phyloP scores from a whole-genome alignment of 1,139 yeast genomes.

The Saccharomyces pastorianus region DNA sequence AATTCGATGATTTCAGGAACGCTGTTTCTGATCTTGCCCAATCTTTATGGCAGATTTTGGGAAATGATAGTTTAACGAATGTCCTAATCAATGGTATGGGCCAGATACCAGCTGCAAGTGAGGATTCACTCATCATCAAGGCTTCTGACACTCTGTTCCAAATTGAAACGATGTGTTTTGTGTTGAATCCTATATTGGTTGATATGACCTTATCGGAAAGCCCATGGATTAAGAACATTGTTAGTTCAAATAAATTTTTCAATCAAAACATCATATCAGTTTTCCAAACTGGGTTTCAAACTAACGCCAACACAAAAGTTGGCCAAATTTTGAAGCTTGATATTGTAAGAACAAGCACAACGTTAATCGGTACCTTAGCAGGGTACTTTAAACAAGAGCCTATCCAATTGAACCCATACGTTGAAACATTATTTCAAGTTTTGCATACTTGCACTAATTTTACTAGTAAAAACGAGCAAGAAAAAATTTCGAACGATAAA shows the following conservation, averaged over 20 bases:
- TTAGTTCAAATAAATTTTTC: slow-evolving; percentile 21
- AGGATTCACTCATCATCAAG: slow-evolving; percentile 11
- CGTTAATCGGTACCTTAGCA: slow-evolving; percentile 46
- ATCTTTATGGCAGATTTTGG: slow-evolving; percentile 56
- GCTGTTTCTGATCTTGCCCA: slow-evolving; percentile 75
- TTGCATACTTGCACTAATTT: slow-evolving; percentile 28
- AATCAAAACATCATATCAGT: slow-evolving; percentile 26
- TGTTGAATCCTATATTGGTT: slow-evolving; percentile 42
- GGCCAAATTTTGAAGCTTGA: slow-evolving; percentile 19
- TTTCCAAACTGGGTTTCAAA: slow-evolving; percentile 23
- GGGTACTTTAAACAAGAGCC: slow-evolving; percentile 42
- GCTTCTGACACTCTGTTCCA: slow-evolving; percentile 35
- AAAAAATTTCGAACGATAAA: slow-evolving; percentile 14
- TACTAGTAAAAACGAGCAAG: slow-evolving; percentile 5
- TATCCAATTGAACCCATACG: slow-evolving; percentile 39
- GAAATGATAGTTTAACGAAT: slow-evolving; percentile 45
- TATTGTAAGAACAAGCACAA: slow-evolving; percentile 41
- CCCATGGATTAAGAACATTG: slow-evolving; percentile 37
- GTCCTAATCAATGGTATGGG: slow-evolving; percentile 40
- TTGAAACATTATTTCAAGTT: slow-evolving; percentile 41
- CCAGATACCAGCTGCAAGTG: slow-evolving; percentile 17
- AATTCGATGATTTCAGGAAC: slow-evolving; percentile 58
- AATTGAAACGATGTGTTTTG: slow-evolving; percentile 62
- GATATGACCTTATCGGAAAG: slow-evolving; percentile 35
- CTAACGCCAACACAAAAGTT: slow-evolving; percentile 8